Evolutionary conservation across 768 basidiomycete genomes (phyloP).

Genomic region (Termitomyces sp.): DNA sequence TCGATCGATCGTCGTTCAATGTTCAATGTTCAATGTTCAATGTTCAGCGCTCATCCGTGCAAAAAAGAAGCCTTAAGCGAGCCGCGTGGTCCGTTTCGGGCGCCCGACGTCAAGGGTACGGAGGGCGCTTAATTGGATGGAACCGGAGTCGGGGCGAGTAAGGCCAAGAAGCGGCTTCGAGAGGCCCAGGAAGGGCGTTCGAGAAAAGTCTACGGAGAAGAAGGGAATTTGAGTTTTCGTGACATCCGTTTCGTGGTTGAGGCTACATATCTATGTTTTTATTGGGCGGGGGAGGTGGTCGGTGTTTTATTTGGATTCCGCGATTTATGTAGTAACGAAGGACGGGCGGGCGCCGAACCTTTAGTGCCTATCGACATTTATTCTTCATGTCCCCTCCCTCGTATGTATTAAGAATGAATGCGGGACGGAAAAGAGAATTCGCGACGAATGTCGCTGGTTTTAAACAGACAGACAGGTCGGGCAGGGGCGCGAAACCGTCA

Average conservation of each 20-base stretch:
- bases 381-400: not conserved
- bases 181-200: not conserved
- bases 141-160: not conserved
- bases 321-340: not conserved
- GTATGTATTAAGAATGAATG: too few relatives aligned
- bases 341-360: not conserved
- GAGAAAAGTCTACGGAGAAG: not conserved
- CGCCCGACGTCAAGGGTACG: not conserved
- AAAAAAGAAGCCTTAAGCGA: not conserved
- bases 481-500: not conserved
- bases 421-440: too few relatives aligned
- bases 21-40: not conserved
- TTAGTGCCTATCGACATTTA: not conserved
- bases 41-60: too few relatives aligned
- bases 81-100: slow-evolving; percentile 1
- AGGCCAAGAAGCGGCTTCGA: not conserved
- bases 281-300: too few relatives aligned
- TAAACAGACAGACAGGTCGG: too few relatives aligned
- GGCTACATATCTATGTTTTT: not conserved
- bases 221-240: not conserved
- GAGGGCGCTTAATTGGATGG: not conserved
- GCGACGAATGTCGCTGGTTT: too few relatives aligned
- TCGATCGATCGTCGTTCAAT: not conserved
- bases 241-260: too few relatives aligned
- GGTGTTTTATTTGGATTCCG: not conserved